Percentiles rank a stretch among this genome's conserved stretches.
These are phyloP conservation scores for Tremella fuciformis DNA, from an alignment of 768 basidiomycete genomes.

Conservation along the genomic window DNA sequence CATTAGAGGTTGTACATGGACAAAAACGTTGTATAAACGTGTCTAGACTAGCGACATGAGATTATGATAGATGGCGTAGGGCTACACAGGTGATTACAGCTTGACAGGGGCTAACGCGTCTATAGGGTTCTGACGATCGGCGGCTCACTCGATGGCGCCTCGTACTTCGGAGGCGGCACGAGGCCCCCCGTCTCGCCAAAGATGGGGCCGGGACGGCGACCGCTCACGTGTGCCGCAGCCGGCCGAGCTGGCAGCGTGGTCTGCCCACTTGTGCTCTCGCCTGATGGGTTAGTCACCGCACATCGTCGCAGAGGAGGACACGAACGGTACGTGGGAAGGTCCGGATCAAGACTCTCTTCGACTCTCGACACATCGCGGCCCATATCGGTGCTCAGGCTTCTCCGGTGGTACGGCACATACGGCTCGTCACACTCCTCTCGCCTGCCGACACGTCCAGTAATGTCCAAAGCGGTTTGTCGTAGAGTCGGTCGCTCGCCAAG, in stretches of 20 bases:
- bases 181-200: neutral
- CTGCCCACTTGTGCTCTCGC: neutral
- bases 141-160: neutral
- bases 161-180: neutral
- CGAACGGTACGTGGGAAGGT: neutral
- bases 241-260: constrained; percentile 1
- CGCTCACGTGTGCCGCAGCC: neutral
- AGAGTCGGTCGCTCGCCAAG: neutral
- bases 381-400: neutral
- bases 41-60: neutral
- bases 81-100: neutral
- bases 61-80: constrained; percentile 1
- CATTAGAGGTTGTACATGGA: neutral
- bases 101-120: neutral
- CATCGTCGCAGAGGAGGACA: neutral
- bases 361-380: neutral
- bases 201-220: neutral
- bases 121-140: neutral
- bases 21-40: constrained; percentile 1
- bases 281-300: constrained; percentile 4
- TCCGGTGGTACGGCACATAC: neutral
- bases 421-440: neutral
- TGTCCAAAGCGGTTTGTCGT: neutral
- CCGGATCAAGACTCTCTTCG: neutral
- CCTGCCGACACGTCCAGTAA: neutral